Evolutionary conservation across 1,284 basidiomycete genomes (phyloP), one percentile per base, ranked within the genome.

Genomic region (Ganoderma multipileum): DNA sequence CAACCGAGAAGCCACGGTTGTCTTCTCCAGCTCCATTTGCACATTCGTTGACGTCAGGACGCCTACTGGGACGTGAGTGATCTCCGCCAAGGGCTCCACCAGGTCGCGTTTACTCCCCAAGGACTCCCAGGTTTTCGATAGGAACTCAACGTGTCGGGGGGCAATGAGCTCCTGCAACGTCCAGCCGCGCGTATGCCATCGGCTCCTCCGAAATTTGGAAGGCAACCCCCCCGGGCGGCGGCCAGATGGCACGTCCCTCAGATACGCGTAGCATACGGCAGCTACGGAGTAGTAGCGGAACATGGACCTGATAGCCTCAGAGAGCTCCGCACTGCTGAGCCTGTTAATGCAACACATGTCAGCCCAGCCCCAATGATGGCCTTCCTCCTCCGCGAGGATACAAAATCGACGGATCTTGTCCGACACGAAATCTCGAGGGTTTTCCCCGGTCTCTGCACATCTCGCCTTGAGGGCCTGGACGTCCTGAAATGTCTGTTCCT

Each of bases 221-320:
- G n/a, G n/a, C n/a, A n/a, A n/a, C n/a, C 23, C 7, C 38, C 20
- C 8, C 8, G 1, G 9, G 33, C 9, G 8, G 16, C 23, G 3
- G 20, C 38, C 20, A 26, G 38, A 23, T 2, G 58, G 58, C 9
- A 66, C 65, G 18, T 66, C 65, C 9, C 36, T 20, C 1, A 66
- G 50, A 39, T 62, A 66, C 3, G 52, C 65, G 26, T 44, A 62
- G 60, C 65, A 62, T 5, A 66, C 52, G 38, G 20, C 38, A 9
- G 65, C 47, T 7, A 26, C 39, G 7, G 50, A 38, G 65, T 66
- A 66, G 30, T 44, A 66, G 1, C 18, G 50, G 16, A 47, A 66
- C 65, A 66, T 66, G 30, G 60, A 62, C 33, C 63, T 66, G 33
- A 66, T 55, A 12, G 65, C 65, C 52, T 66, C 65, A 8, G 65